Conservation (phyloP, 352 stramenopile species). For the Globisporangium spiculum region DNA sequence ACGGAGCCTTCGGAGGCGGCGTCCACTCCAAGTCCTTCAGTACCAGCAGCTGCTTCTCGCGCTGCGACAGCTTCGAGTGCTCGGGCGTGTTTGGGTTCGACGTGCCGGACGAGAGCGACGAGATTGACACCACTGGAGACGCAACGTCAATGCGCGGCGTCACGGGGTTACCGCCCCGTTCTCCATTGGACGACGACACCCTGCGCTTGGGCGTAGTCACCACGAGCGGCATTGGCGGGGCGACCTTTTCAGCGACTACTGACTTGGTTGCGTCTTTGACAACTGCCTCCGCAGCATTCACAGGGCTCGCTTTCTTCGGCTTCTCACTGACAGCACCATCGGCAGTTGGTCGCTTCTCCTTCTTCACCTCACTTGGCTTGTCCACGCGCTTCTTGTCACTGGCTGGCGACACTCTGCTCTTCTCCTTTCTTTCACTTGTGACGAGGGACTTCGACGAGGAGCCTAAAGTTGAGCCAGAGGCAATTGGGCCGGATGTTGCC, state of each 20-base stretch:
- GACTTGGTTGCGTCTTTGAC: neutral
- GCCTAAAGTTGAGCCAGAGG: neutral
- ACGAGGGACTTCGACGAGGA: neutral
- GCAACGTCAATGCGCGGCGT: conserved; percentile 30
- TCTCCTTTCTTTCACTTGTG: conserved; percentile 2
- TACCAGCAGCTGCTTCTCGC: conserved; percentile 36
- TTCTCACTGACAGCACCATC: conserved; percentile 3
- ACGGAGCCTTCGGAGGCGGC: conserved; percentile 18
- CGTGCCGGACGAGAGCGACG: conserved; percentile 49
- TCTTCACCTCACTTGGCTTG: neutral
- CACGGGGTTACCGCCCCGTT: neutral
- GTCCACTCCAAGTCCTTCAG: conserved; percentile 64
- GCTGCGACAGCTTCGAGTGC: conserved; percentile 29
- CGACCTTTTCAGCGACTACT: neutral
- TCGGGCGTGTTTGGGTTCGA: conserved; percentile 70
- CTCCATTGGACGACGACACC: neutral
- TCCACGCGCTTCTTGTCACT: conserved; percentile 11
- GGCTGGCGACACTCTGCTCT: neutral
- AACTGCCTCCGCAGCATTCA: neutral
- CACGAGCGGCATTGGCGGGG: neutral
- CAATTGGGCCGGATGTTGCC: conserved; percentile 4
- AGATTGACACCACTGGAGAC: conserved; percentile 72
- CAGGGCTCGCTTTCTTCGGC: conserved; percentile 4
- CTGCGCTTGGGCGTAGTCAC: conserved; percentile 41
- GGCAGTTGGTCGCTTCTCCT: neutral